Percentiles rank a stretch among this genome's conserved stretches.
Evolutionary conservation across 2,329 filamentous ascomycete genomes (phyloP).

Genomic region (Epichloe festucae): DNA sequence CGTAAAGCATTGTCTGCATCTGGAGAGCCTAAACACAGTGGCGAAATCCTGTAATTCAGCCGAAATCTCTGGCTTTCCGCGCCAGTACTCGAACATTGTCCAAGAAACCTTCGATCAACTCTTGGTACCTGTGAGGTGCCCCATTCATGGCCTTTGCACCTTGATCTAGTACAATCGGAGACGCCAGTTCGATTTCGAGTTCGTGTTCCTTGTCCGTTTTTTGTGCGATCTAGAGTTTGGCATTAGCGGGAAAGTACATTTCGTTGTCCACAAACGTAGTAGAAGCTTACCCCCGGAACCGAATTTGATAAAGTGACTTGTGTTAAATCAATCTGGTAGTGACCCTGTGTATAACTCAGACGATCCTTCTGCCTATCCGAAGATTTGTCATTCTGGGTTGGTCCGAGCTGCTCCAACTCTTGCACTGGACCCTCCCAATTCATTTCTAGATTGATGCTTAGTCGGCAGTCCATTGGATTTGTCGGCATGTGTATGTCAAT

Average conservation of each 20-base stretch:
- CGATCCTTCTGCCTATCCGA: conserved; percentile 74
- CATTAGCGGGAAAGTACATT: neutral
- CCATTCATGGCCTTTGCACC: conserved; percentile 40
- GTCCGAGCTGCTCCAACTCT: conserved; percentile 33
- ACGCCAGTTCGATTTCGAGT: conserved; percentile 65
- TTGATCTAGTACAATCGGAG: conserved; percentile 50
- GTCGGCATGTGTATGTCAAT: conserved; percentile 75
- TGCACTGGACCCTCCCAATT: conserved; percentile 59
- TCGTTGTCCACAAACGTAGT: neutral
- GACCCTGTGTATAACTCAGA: conserved; percentile 77
- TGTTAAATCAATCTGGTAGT: conserved; percentile 84
- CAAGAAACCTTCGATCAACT: conserved; percentile 59
- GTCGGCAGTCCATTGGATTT: conserved; percentile 73
- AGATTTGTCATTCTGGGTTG: conserved; percentile 24
- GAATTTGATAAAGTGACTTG: conserved; percentile 53
- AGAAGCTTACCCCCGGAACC: conserved; percentile 24
- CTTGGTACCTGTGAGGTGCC: conserved; percentile 47
- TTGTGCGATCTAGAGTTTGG: conserved; percentile 21
- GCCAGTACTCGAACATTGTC: conserved; percentile 57
- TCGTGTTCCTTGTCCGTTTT: conserved; percentile 57
- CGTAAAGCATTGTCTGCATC: neutral
- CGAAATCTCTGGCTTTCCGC: conserved; percentile 25
- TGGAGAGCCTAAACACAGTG: neutral
- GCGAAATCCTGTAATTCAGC: neutral
- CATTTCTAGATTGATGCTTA: conserved; percentile 93